These are phyloP conservation scores for Xerocomus amazonicus DNA, from an alignment of 1,284 basidiomycete genomes.

Conservation along the genomic window DNA sequence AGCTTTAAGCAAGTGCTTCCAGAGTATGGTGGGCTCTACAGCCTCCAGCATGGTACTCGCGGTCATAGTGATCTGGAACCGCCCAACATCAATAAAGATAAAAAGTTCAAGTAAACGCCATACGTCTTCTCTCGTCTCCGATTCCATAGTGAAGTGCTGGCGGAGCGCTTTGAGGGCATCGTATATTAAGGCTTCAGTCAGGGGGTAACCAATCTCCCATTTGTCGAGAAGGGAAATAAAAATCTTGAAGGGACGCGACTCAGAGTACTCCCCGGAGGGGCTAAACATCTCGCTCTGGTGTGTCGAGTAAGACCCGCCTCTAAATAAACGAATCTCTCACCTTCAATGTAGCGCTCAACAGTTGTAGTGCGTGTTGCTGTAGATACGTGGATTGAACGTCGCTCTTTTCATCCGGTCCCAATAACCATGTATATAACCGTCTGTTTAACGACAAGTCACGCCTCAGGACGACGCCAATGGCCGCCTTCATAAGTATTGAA, in stretches of 20 bases:
- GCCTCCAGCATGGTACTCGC: conserved; percentile 91
- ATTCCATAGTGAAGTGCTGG: conserved; percentile 47
- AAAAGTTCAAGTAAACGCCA: conserved; percentile 17
- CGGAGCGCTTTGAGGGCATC: conserved; percentile 77
- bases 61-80: conserved; percentile 69
- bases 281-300: conserved; percentile 69
- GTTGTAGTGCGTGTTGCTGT: conserved; percentile 60
- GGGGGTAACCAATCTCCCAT: conserved; percentile 87
- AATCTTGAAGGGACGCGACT: conserved; percentile 89
- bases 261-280: conserved; percentile 65
- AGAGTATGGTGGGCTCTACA: conserved; percentile 84
- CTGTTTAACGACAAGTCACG: conserved; percentile 92
- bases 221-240: conserved; percentile 95
- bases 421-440: conserved; percentile 89
- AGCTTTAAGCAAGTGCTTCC: conserved; percentile 69
- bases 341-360: conserved; percentile 68
- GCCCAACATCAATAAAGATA: conserved; percentile 9
- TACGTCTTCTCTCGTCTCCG: conserved; percentile 63
- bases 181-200: conserved; percentile 78
- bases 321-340: conserved; percentile 33
- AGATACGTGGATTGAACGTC: conserved; percentile 74
- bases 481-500: conserved; percentile 74
- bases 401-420: conserved; percentile 77
- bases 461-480: conserved; percentile 81
- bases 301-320: conserved; percentile 3